A percentile compares a stretch with the other conserved stretches of the same genome.
phyloP scores from a whole-genome alignment of 1,284 basidiomycete species.

The Fomitopsis betulina region DNA sequence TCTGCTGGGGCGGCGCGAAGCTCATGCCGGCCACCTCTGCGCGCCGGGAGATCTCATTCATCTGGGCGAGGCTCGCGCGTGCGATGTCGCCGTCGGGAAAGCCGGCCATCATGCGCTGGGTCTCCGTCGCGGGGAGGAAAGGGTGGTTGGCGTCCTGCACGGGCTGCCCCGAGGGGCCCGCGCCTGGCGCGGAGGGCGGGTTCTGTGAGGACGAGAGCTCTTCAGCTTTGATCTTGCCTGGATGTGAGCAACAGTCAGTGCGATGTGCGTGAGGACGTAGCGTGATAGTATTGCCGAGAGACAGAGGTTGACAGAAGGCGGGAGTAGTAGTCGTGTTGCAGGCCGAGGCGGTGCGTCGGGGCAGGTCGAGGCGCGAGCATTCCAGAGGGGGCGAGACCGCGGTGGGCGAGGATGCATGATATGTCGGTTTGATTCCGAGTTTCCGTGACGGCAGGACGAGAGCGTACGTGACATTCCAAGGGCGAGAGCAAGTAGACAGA shows the following conservation, averaged over 20 bases:
- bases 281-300: background rate
- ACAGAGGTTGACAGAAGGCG: background rate
- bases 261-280: background rate
- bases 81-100: constrained; percentile 54
- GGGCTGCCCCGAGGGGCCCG: constrained; percentile 7
- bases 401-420: background rate
- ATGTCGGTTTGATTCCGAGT: background rate
- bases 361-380: background rate
- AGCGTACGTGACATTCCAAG: background rate
- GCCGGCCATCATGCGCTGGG: constrained; percentile 51
- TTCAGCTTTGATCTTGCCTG: constrained; percentile 26
- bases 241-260: background rate
- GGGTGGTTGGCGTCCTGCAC: constrained; percentile 33
- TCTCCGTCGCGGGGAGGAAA: constrained; percentile 57
- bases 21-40: constrained; percentile 41
- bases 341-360: background rate
- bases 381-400: constrained; percentile 5
- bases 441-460: background rate
- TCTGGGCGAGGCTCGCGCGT: constrained; percentile 58
- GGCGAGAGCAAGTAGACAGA: background rate
- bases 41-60: constrained; percentile 70
- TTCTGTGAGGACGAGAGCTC: constrained; percentile 19
- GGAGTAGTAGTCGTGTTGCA: background rate
- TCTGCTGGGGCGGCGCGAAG: constrained; percentile 24
- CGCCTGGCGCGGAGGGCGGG: constrained; percentile 7